Base-by-base conservation (phyloP, 495 filamentous ascomycete species). In the Talaromyces borbonicus region DNA sequence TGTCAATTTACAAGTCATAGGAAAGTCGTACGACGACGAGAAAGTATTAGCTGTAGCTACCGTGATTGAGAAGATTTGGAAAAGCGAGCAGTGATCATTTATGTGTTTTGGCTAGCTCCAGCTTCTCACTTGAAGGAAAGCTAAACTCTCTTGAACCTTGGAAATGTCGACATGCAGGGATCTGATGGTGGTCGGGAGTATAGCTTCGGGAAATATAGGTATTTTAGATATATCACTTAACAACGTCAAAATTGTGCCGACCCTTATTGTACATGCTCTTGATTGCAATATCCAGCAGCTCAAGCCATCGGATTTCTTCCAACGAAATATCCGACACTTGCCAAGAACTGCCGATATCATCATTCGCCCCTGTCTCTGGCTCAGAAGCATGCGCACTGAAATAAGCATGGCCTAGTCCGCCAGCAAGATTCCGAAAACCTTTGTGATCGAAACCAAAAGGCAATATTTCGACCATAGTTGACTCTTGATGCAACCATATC, bases 21-120 rank as follows among this genome's bases (percentile, higher is more conserved):
- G 61, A 11, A 49, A 67, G 27, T 53, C 58, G 33, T 62, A 57
- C 43, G 67, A 71, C 20, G 67, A 71, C 38, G 67, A 73, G 55
- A 73, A 73, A 54, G 56, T 63, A 5, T 52, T 74, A 12, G 71
- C 66, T 4, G 67, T 62, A 40, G 62, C 67, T 30, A 58, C 56
- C 39, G 53, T 60, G 4, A 57, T 75, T 47, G 69, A 75, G 55
- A 54, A 53, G 20, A 42, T 62, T 9, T 66, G 56, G 57, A 63
- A 51, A 43, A 43, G 46, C 15, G 43, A 41, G 11, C 46, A 50
- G n/a, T n/a, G n/a, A n/a, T n/a, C n/a, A n/a, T n/a, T n/a, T n/a
- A n/a, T n/a, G n/a, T n/a, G n/a, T n/a, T n/a, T n/a, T n/a, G n/a
- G n/a, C n/a, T n/a, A n/a, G n/a, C n/a, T n/a, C n/a, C n/a, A n/a